phyloP scores from a whole-genome alignment of 192 early-diverging fungal species.

The Geranomyces michiganensis region DNA sequence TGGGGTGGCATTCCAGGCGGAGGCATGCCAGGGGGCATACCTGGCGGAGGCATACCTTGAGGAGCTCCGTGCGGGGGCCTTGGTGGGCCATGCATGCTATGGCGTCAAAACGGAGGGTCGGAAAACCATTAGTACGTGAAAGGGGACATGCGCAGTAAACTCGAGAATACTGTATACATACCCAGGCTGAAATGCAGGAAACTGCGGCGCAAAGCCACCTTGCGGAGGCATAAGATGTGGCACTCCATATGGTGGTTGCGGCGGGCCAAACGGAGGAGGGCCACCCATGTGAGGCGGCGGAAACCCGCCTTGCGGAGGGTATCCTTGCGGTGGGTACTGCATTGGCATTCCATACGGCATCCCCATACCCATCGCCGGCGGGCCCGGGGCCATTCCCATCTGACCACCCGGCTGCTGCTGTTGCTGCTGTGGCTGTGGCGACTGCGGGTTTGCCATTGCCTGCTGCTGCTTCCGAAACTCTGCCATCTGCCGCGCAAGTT shows the following conservation, averaged over 20 bases:
- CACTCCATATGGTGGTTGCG: too few relatives aligned
- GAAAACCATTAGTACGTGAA: too few relatives aligned
- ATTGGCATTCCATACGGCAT: constrained; percentile 20
- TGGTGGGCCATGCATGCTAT: constrained; percentile 8
- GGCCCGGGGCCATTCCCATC: constrained; percentile 24
- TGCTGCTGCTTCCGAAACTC: constrained; percentile 47
- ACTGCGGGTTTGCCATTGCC: constrained; percentile 11
- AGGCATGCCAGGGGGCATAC: constrained; percentile 2
- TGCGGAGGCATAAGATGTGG: constrained; percentile 20
- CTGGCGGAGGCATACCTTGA: constrained; percentile 13
- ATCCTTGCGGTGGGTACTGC: constrained; percentile 5
- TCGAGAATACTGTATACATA: constrained; percentile 15
- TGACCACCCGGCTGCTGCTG: constrained; percentile 27
- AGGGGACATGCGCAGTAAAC: too few relatives aligned
- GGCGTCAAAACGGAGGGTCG: background rate
- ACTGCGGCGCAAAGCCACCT: background rate
- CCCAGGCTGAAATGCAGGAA: constrained; percentile 19
- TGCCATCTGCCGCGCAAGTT: constrained; percentile 42
- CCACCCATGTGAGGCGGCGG: constrained; percentile 15
- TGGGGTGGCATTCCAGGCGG: background rate
- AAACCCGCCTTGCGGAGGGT: constrained; percentile 7
- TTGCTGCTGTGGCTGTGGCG: constrained; percentile 9
- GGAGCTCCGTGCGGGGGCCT: constrained; percentile 24
- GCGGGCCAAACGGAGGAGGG: background rate
- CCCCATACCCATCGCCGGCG: constrained; percentile 15